Base-by-base conservation (phyloP, 768 basidiomycete species). In the Suillus hirtellus region DNA sequence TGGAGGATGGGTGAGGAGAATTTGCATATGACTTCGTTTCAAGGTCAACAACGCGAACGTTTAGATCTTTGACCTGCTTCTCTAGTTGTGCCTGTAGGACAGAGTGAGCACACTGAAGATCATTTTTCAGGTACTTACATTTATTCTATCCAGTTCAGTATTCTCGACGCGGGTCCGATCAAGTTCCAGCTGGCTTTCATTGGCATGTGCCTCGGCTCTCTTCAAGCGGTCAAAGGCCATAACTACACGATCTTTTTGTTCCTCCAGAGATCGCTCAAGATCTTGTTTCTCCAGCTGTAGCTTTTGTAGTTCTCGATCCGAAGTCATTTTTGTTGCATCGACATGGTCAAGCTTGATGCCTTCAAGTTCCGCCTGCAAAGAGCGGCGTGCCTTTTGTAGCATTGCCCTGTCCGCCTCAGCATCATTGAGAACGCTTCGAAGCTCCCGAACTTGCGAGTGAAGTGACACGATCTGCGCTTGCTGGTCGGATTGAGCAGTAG, bases 41-140 rank as follows among this genome's bases (percentile, higher is more conserved):
- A 19, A 94, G 80, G 69, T 94, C 93, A 10, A 92, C 86, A 61
- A 95, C 86, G 46, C 88, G 89, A 47, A 92, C 84, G 65, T 93
- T 92, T 38, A 94, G 77, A 59, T 94, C 93, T 70, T 93, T 93
- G 71, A 90, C 81, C 70, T 92, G 89, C 71, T 92, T 94, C 78
- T 95, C 92, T 19, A 95, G 79, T 65, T 82, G 86, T 12, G 90
- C 91, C 93, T 95, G 64, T 42, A 46, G 42, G 67, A 49, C 43
- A 47, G 63, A 54, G 50, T 67, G 35, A 66, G 59, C 34, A 44
- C 19, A 43, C 27, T 10, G 17, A 35, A 59, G n/a, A 11, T 9
- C 47, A 24, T 43, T 34, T 21, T 24, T 46, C 21, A 17, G 24
- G n/a, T 38, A 68, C 79, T 67, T 67, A 93, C 93, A 69, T 95